A percentile compares a stretch with the other conserved stretches of the same genome.
These are phyloP conservation scores for Phytophthora cactorum DNA, from an alignment of 352 stramenopile species.

Conservation along the genomic window DNA sequence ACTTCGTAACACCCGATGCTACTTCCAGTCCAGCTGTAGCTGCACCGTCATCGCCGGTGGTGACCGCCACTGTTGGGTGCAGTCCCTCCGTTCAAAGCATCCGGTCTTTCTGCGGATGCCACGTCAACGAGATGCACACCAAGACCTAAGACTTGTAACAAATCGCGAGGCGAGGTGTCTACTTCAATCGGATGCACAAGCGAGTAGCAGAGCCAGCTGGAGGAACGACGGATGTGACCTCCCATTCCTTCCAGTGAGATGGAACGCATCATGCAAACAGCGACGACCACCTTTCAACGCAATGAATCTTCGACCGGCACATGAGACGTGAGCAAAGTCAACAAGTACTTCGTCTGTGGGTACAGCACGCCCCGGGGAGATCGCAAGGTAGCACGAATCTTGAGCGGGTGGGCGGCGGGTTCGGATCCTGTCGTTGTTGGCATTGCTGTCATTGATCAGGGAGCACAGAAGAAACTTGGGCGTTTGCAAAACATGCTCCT, in stretches of 20 bases:
- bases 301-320: constrained; percentile 43
- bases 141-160: no score
- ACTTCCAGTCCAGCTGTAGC: no score
- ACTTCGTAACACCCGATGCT: no score
- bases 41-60: no score
- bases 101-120: background rate
- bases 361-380: constrained; percentile 12
- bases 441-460: constrained; percentile 5
- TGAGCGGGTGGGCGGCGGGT: constrained; percentile 15
- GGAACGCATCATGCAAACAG: constrained; percentile 33
- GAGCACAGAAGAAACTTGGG: background rate
- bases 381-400: constrained; percentile 4
- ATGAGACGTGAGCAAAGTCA: constrained; percentile 38
- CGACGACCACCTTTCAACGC: constrained; percentile 7
- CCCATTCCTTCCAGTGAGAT: constrained; percentile 35
- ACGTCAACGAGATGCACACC: background rate
- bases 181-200: constrained; percentile 36
- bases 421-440: background rate
- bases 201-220: constrained; percentile 2
- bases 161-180: background rate
- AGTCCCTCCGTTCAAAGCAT: no score
- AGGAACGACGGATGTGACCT: constrained; percentile 22
- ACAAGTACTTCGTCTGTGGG: constrained; percentile 37
- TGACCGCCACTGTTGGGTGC: no score
- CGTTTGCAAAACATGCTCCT: background rate